Conservation (phyloP, 805 yeast genomes). For the Groenewaldozyma tartarivorans region DNA sequence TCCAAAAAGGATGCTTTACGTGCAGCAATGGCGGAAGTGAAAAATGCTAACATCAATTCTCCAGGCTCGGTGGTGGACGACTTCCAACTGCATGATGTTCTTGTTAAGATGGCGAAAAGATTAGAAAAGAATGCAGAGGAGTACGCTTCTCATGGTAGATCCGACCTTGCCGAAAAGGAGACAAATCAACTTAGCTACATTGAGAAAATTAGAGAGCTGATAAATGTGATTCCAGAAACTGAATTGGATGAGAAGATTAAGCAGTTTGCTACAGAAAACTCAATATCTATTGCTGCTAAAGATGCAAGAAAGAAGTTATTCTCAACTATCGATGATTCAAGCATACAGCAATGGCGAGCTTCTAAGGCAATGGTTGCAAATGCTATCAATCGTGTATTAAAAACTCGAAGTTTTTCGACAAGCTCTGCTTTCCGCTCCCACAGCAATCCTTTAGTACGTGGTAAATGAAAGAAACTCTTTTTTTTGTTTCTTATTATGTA, state of each 20-base stretch:
- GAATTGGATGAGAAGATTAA: conserved; percentile 31
- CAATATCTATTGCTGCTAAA: conserved; percentile 11
- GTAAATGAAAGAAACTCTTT: not conserved
- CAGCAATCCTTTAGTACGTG: conserved; percentile 47
- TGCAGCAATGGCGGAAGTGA: conserved; percentile 27
- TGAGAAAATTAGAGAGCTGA: conserved; percentile 28
- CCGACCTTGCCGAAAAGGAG: conserved; percentile 48
- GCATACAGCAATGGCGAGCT: conserved; percentile 26
- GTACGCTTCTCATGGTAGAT: conserved; percentile 37
- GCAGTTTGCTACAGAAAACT: conserved; percentile 13
- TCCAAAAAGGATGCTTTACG: conserved; percentile 23
- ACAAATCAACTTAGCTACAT: conserved; percentile 36
- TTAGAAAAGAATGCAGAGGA: conserved; percentile 42
- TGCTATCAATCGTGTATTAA: conserved; percentile 16
- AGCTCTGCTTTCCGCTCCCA: conserved; percentile 24
- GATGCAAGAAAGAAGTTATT: conserved; percentile 16
- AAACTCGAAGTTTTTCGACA: conserved; percentile 21
- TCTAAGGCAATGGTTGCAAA: conserved; percentile 21
- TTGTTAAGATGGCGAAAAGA: conserved; percentile 31
- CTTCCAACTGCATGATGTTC: conserved; percentile 31
- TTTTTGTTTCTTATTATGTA: conserved; percentile 1
- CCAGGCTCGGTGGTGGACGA: conserved; percentile 22
- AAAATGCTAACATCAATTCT: conserved; percentile 26
- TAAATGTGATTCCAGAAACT: conserved; percentile 42
- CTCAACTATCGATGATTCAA: conserved; percentile 19